Conservation (phyloP, 2,329 filamentous ascomycete genomes). For the Penicillium rolfsii region DNA sequence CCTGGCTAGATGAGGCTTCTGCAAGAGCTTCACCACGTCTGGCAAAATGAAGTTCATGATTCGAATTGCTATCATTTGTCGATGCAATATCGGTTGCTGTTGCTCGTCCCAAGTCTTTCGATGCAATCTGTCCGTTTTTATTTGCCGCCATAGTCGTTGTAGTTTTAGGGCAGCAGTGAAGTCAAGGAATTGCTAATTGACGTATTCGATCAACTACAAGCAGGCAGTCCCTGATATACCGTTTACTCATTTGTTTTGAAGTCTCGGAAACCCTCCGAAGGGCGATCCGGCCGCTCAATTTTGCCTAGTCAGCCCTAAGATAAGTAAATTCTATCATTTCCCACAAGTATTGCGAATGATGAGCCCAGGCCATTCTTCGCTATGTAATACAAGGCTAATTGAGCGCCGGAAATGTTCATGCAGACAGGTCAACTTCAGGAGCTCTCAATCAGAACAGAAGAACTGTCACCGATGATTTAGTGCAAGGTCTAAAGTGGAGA, state of each 20-base stretch:
- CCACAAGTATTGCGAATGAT: conserved; percentile 14
- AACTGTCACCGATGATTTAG: neutral
- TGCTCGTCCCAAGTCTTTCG: conserved; percentile 4
- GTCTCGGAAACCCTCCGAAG: conserved; percentile 12
- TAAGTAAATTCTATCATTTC: conserved; percentile 13
- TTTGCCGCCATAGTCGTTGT: conserved; percentile 5
- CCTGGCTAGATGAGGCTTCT: conserved; percentile 16
- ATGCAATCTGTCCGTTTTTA: neutral
- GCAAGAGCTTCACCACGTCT: conserved; percentile 23
- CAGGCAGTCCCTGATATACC: neutral
- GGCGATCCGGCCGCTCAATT: neutral
- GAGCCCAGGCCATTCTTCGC: neutral
- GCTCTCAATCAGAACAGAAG: neutral
- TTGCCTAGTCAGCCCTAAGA: neutral
- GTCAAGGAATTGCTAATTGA: neutral
- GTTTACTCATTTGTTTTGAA: neutral
- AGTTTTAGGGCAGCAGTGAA: neutral
- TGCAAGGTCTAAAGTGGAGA: neutral
- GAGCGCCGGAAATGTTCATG: too few species aligned
- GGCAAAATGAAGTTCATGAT: conserved; percentile 25
- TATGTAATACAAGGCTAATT: neutral
- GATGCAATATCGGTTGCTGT: conserved; percentile 9
- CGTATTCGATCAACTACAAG: neutral
- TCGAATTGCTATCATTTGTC: neutral
- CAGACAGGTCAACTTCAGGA: neutral